Conservation (phyloP, 495 filamentous ascomycete species). For the Daldinia bambusicola region DNA sequence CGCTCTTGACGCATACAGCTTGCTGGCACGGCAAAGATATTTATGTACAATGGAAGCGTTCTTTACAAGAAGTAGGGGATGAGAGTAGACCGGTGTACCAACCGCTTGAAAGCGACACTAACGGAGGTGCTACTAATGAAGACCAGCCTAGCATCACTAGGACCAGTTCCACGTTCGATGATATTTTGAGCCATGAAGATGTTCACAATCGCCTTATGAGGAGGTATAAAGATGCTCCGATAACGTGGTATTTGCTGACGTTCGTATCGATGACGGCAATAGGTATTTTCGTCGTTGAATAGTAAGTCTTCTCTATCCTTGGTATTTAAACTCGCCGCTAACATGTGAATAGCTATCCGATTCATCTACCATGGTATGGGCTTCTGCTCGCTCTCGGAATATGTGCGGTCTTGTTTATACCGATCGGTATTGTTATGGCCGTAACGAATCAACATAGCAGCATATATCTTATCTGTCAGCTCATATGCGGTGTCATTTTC, state of each 20-base stretch:
- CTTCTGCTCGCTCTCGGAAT: constrained; percentile 79
- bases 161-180: constrained; percentile 60
- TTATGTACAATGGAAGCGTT: constrained; percentile 71
- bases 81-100: constrained; percentile 58
- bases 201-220: constrained; percentile 83
- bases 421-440: constrained; percentile 86
- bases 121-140: constrained; percentile 26
- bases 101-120: constrained; percentile 49
- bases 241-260: constrained; percentile 78
- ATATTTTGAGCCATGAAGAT: constrained; percentile 73
- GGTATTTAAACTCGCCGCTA: constrained; percentile 9
- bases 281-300: constrained; percentile 86
- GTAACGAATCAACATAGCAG: constrained; percentile 85
- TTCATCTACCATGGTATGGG: constrained; percentile 81
- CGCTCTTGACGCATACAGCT: constrained; percentile 74
- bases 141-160: constrained; percentile 36
- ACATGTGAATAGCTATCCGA: constrained; percentile 66
- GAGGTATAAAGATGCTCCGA: constrained; percentile 77
- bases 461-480: constrained; percentile 84
- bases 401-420: constrained; percentile 76
- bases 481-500: constrained; percentile 81
- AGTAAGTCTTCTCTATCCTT: constrained; percentile 55
- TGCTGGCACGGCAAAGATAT: constrained; percentile 83
- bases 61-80: constrained; percentile 58
- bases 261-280: constrained; percentile 76